Base-by-base conservation (phyloP, 2,329 filamentous ascomycete genomes). In the Cladosporium colombiae region DNA sequence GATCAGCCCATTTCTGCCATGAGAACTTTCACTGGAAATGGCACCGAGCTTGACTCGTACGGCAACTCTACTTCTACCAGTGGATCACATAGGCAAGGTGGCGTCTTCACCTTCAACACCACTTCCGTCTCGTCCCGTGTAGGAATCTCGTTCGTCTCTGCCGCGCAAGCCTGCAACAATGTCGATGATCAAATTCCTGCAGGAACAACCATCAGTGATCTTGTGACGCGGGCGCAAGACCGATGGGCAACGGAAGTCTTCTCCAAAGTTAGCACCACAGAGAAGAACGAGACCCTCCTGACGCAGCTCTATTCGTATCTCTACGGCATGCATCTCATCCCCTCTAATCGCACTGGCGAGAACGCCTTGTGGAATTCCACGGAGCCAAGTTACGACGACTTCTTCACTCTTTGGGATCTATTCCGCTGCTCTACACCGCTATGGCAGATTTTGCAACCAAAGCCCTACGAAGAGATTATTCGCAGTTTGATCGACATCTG, bases 321-420 rank as follows among this genome's bases (percentile, higher is more conserved):
- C 21, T 91, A 91, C 71, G 88, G 89, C 68, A 89, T 89, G 85
- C 84, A 86, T 65, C 76, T 91, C 16, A 83, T 90, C 14, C 88
- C 89, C 0, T 88, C 87, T 0, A 90, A 91, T 72, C 86, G 87
- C 69, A 91, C 88, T 0, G 88, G 88, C 0, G 89, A 91, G 72
- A 91, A 91, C 67, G 88, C 88, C 0, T 75, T 81, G 0, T 91
- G 89, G 89, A 73, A 77, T 0, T 88, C 86, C 1, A 70, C 72
- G 0, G 89, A 91, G 74, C 89, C 89, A 1, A 90, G 90, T 72
- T 91, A 89, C 70, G 86, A 89, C 65, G 89, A 91, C 66, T 85
- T 88, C n/a, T 91, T 90, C 72, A 91, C 89, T 0, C 84, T 90
- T n/a, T 91, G 89, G 89, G 78, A 82, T 69, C 73, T 82, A 70